Evolutionary conservation across 139 green algal species (phyloP).

Genomic region (Eudorina sp.): DNA sequence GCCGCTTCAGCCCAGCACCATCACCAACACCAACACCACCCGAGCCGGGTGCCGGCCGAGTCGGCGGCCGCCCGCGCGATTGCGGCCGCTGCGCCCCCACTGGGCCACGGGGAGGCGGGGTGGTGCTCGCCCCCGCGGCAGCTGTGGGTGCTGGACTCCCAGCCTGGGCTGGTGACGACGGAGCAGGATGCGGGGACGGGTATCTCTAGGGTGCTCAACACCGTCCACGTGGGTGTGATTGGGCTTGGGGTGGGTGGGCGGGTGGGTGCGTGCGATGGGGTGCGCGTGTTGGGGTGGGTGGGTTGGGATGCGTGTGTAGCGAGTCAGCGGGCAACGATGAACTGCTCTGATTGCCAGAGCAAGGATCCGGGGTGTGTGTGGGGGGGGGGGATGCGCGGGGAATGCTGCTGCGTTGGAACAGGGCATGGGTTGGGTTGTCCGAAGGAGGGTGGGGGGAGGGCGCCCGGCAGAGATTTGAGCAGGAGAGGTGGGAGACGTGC

Average conservation of each 20-base stretch:
- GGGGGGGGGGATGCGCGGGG: too few species aligned
- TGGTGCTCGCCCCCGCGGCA: conserved; percentile 43
- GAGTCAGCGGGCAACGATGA: too few species aligned
- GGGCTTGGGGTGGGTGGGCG: neutral
- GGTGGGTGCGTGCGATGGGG: neutral
- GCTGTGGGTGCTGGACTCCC: conserved; percentile 86
- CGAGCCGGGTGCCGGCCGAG: neutral
- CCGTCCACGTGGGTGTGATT: conserved; percentile 11
- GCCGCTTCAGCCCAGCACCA: neutral
- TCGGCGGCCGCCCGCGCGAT: neutral
- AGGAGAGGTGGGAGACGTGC: too few species aligned
- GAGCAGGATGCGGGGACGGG: conserved; percentile 47
- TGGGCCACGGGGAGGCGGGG: too few species aligned
- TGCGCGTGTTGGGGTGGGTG: neutral
- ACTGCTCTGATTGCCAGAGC: too few species aligned
- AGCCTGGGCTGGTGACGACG: conserved; percentile 67
- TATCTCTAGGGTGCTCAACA: conserved; percentile 39
- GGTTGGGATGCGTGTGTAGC: too few species aligned
- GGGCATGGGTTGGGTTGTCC: too few species aligned
- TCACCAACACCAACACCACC: neutral
- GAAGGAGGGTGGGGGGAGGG: too few species aligned
- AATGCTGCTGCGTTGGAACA: too few species aligned
- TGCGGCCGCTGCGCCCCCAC: neutral
- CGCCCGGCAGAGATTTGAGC: too few species aligned
- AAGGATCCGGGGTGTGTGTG: too few species aligned